phyloP scores from a whole-genome alignment of 305 asterid genomes.

The Fraxinus angustifolia region DNA sequence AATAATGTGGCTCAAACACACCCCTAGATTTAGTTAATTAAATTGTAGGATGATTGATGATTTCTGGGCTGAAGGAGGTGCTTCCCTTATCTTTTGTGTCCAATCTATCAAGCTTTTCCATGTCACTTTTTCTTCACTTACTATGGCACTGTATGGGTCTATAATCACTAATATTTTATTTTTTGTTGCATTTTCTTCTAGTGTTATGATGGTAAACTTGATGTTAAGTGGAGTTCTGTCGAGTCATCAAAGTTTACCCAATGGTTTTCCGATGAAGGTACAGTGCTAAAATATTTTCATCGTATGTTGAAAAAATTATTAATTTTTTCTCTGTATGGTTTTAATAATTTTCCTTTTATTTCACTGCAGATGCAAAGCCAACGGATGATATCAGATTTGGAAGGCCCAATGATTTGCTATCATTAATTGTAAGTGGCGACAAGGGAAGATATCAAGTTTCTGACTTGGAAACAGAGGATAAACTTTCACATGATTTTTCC shows the following conservation, averaged over 20 bases:
- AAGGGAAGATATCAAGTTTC: neutral
- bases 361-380: neutral
- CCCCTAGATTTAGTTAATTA: neutral
- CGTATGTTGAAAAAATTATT: neutral
- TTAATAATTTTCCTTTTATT: no score
- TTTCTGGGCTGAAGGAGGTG: neutral
- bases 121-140: neutral
- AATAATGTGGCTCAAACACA: no score
- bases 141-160: neutral
- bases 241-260: neutral
- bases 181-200: neutral
- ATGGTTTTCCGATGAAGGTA: neutral
- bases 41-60: neutral
- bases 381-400: neutral
- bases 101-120: constrained; percentile 17
- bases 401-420: neutral
- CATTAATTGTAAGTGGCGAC: neutral
- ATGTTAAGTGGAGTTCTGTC: neutral
- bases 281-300: neutral
- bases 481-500: constrained; percentile 16
- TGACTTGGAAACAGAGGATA: neutral
- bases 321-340: neutral
- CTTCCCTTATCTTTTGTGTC: constrained; percentile 7
- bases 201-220: neutral
- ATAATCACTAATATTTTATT: neutral